Evolutionary conservation across 2,329 filamentous ascomycete genomes (phyloP).

Genomic region (Trichoderma guizhouense): DNA sequence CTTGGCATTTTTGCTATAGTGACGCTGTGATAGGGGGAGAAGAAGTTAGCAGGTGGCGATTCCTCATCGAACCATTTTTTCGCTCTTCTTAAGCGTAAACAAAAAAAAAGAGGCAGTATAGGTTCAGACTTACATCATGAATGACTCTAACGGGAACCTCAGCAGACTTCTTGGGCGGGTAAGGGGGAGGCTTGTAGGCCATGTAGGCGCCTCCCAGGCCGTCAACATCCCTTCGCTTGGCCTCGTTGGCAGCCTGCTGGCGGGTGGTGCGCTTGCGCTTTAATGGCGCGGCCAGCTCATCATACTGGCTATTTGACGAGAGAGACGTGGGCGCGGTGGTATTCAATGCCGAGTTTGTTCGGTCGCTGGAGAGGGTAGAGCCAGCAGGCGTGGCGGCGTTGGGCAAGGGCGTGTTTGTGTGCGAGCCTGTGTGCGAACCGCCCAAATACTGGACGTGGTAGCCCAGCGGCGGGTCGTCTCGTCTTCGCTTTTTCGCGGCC

Average conservation of each 20-base stretch:
- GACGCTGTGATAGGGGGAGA: conserved; percentile 24
- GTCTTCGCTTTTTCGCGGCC: conserved; percentile 72
- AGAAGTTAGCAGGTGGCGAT: neutral
- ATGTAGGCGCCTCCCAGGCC: conserved; percentile 66
- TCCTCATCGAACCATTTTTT: neutral
- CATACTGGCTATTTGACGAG: conserved; percentile 60
- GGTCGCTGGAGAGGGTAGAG: conserved; percentile 76
- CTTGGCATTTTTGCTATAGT: conserved; percentile 60
- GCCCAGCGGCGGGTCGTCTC: conserved; percentile 58
- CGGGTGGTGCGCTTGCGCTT: conserved; percentile 81
- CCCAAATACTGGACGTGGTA: conserved; percentile 68
- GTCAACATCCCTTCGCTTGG: conserved; percentile 73
- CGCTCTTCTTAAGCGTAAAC: neutral
- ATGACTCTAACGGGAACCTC: conserved; percentile 66
- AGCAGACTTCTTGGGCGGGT: conserved; percentile 85
- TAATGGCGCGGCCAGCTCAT: conserved; percentile 67
- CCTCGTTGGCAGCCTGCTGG: conserved; percentile 77
- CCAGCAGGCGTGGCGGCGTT: conserved; percentile 58
- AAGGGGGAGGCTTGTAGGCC: conserved; percentile 81
- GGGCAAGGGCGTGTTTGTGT: conserved; percentile 68
- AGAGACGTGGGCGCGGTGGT: conserved; percentile 86
- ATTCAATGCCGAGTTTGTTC: conserved; percentile 74
- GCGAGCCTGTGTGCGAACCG: conserved; percentile 66
- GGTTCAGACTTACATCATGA: conserved; percentile 53
- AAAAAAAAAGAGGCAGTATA: neutral